These are phyloP conservation scores for Histomonas meleagridis DNA, from an alignment of 208 protist genomes.

Conservation along the genomic window DNA sequence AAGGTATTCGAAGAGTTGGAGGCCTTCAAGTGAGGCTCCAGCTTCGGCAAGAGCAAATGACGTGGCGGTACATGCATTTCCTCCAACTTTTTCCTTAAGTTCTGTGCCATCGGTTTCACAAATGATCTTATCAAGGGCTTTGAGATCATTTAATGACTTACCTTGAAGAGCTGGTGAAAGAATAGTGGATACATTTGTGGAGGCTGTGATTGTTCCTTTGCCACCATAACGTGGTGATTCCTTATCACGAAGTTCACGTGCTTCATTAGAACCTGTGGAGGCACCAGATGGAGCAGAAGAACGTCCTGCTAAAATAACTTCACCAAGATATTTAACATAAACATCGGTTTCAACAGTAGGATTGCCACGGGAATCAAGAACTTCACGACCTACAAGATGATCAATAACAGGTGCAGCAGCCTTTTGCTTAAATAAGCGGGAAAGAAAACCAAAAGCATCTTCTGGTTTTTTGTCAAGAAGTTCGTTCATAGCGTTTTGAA, in stretches of 20 bases:
- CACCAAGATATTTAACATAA: not conserved
- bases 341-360: slow-evolving; percentile 32
- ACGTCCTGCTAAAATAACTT: not conserved
- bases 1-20: slow-evolving; percentile 29
- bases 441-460: too few relatives aligned
- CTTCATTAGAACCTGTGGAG: slow-evolving; percentile 93
- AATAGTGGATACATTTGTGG: slow-evolving; percentile 83
- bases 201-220: slow-evolving; percentile 78
- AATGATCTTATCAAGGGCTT: not conserved
- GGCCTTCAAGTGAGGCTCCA: not conserved
- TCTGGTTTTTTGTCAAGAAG: too few relatives aligned
- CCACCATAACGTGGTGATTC: slow-evolving; percentile 72
- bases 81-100: slow-evolving; percentile 27
- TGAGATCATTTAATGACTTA: not conserved
- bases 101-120: not conserved
- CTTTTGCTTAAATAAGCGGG: too few relatives aligned
- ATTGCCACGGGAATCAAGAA: too few relatives aligned
- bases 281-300: slow-evolving; percentile 81
- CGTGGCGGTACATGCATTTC: slow-evolving; percentile 5
- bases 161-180: slow-evolving; percentile 71
- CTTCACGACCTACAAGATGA: too few relatives aligned
- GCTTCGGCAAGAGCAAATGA: slow-evolving; percentile 8
- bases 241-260: slow-evolving; percentile 85
- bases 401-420: too few relatives aligned
- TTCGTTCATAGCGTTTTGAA: too few relatives aligned